These are phyloP conservation scores for Trametes elegans DNA, from an alignment of 768 basidiomycete genomes.

Conservation along the genomic window DNA sequence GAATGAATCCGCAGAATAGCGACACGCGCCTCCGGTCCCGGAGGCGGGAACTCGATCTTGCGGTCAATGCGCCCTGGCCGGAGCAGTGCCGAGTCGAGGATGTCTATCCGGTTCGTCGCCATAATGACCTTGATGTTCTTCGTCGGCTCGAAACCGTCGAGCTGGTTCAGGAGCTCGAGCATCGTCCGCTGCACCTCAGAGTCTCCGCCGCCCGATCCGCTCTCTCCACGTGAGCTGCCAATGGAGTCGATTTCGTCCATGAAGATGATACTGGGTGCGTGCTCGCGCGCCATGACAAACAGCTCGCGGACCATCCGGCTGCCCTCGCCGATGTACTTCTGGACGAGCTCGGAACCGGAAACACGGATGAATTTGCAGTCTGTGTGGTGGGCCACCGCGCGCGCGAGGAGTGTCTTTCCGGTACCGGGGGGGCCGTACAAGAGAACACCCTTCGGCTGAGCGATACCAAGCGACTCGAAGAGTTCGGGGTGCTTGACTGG, in stretches of 20 bases:
- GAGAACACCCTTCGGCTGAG: constrained; percentile 94
- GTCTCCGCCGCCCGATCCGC: constrained; percentile 61
- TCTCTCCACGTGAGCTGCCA: constrained; percentile 86
- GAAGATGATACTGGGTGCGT: constrained; percentile 97
- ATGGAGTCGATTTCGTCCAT: constrained; percentile 99
- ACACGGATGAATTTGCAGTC: constrained; percentile 98
- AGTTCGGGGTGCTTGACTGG: constrained; percentile 98
- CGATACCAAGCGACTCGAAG: constrained; percentile 94
- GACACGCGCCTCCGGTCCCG: constrained; percentile 93
- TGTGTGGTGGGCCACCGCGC: constrained; percentile 96
- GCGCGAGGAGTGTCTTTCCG: constrained; percentile 91
- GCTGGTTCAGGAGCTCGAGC: constrained; percentile 63
- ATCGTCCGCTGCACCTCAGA: constrained; percentile 68
- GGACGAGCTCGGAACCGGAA: constrained; percentile 89
- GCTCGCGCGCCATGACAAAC: constrained; percentile 97
- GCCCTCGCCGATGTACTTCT: constrained; percentile 98
- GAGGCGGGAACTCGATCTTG: constrained; percentile 99
- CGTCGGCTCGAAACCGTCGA: constrained; percentile 67
- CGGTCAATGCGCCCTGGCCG: constrained; percentile 94
- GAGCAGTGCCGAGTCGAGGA: constrained; percentile 89
- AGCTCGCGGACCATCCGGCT: constrained; percentile 95
- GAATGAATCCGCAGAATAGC: constrained; percentile 98
- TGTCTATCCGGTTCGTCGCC: constrained; percentile 99
- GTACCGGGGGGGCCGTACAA: constrained; percentile 96
- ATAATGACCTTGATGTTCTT: constrained; percentile 90